Evolutionary conservation across 2,329 filamentous ascomycete genomes (phyloP), one percentile per base, ranked within the genome.

Genomic region (Fusarium haematococcum): DNA sequence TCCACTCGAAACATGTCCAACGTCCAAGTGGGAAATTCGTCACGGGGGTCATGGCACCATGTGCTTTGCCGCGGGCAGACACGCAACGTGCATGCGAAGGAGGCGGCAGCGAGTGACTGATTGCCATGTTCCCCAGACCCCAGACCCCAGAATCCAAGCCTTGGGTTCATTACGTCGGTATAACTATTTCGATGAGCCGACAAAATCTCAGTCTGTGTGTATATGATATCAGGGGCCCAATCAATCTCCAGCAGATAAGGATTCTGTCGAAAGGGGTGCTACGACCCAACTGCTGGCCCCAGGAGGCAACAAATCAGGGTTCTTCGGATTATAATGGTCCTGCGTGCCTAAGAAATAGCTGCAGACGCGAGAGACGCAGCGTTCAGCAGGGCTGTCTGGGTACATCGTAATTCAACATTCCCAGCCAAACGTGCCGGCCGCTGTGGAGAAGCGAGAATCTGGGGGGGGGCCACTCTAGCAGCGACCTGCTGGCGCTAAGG

Each of bases 371-470:
- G 58, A 67, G 67, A 75, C 72, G 76, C 74, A 67, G 43, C 37
- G 8, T 30, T 50, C 43, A 41, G 32, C 35, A 43, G 39, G 68
- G 70, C 58, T 70, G 71, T 68, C 64, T 68, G 58, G 52, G 67
- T 35, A 59, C 59, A 59, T 59, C 54, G 39, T 37, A 56, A 57
- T 37, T 60, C 65, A 61, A 58, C 61, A 67, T 67, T 65, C 70
- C 70, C 68, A 73, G 68, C 59, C 64, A 77, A 62, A 68, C 71
- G 70, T 69, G 67, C 71, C 75, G 77, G 73, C 77, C 75, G 70
- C 66, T 76, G 76, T 79, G 77, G 77, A 68, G 73, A 73, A 67
- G 54, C 62, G 56, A 72, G 71, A 78, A 74, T 75, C 75, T 35
- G 74, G 77, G 77, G 71, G 71, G 68, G 70, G 43, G 56, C 58